Conservation (phyloP, 2,329 filamentous ascomycete genomes). For the Colletotrichum liriopes region DNA sequence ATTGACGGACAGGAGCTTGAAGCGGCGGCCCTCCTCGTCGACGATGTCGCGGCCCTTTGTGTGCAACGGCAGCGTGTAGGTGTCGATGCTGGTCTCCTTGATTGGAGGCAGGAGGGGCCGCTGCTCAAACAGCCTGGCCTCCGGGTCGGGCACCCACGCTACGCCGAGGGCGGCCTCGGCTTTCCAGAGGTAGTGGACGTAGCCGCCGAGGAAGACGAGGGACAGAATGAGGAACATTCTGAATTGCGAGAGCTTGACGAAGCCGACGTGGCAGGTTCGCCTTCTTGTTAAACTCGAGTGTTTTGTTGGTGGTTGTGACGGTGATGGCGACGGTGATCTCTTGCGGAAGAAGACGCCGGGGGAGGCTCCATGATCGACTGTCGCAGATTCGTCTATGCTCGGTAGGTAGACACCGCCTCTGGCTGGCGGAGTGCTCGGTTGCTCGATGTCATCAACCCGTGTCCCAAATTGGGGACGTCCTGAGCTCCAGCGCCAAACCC, state of each 20-base stretch:
- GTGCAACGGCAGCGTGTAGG: slow-evolving; percentile 71
- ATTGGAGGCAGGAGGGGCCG: slow-evolving; percentile 63
- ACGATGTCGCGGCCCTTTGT: slow-evolving; percentile 74
- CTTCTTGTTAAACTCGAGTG: slow-evolving; percentile 15
- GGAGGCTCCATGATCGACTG: slow-evolving; percentile 40
- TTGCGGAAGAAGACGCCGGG: slow-evolving; percentile 36
- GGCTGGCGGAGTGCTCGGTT: slow-evolving; percentile 40
- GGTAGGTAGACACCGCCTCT: slow-evolving; percentile 42
- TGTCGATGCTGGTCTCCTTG: slow-evolving; percentile 59
- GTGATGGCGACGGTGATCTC: slow-evolving; percentile 15
- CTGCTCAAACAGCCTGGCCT: slow-evolving; percentile 63
- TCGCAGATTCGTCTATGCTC: slow-evolving; percentile 41
- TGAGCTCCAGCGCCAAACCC: slow-evolving; percentile 41
- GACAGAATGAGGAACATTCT: slow-evolving; percentile 57
- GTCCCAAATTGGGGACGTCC: slow-evolving; percentile 36
- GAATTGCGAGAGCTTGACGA: slow-evolving; percentile 40
- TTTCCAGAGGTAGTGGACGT: slow-evolving; percentile 60
- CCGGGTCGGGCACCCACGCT: slow-evolving; percentile 67
- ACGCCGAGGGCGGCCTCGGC: slow-evolving; percentile 60
- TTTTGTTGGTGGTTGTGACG: slow-evolving; percentile 15
- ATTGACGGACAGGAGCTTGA: slow-evolving; percentile 77
- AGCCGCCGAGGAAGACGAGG: slow-evolving; percentile 55
- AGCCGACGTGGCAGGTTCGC: slow-evolving; percentile 32
- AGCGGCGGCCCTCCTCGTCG: slow-evolving; percentile 69
- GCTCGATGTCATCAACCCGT: slow-evolving; percentile 42